Percentiles rank a stretch among this genome's conserved stretches.
Conservation (phyloP, 2,329 filamentous ascomycete species). For the Conoideocrella luteorostrata region DNA sequence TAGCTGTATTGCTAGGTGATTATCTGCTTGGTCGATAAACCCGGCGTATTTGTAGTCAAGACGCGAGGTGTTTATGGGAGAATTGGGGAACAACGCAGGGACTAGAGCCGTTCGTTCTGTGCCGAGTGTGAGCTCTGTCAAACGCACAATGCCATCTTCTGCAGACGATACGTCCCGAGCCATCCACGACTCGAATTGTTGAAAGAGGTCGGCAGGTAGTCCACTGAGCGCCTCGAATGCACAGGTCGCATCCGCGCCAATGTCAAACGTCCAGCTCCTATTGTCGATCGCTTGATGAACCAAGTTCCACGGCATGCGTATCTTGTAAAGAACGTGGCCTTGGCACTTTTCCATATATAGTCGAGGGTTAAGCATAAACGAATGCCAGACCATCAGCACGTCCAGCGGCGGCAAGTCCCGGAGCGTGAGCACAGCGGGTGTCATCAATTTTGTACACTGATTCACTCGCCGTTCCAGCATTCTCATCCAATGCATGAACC, state of each 20-base stretch:
- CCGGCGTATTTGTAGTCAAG: too few relatives aligned
- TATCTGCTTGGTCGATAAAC: too few relatives aligned
- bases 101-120: too few relatives aligned
- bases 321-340: constrained; percentile 9
- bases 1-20: constrained; percentile 12
- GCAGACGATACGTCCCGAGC: too few relatives aligned
- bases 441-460: too few relatives aligned
- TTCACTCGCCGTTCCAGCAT: neutral
- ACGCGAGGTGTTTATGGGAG: too few relatives aligned
- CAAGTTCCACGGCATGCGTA: constrained; percentile 15
- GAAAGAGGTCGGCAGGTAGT: constrained; percentile 7
- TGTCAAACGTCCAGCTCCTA: constrained; percentile 11
- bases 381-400: constrained; percentile 32
- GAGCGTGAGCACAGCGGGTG: too few relatives aligned
- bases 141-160: too few relatives aligned
- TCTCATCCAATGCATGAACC: constrained; percentile 20
- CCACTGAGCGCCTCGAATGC: neutral
- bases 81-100: too few relatives aligned
- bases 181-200: constrained; percentile 8
- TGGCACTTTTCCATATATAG: constrained; percentile 13
- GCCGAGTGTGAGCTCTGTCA: too few relatives aligned
- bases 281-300: constrained; percentile 14
- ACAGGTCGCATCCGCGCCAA: neutral
- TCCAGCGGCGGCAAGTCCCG: constrained; percentile 20
- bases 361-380: constrained; percentile 26